A percentile compares a stretch with the other conserved stretches of the same genome.
These are phyloP conservation scores for Obelidium mucronatum DNA, from an alignment of 192 early-diverging fungal genomes.

Conservation along the genomic window DNA sequence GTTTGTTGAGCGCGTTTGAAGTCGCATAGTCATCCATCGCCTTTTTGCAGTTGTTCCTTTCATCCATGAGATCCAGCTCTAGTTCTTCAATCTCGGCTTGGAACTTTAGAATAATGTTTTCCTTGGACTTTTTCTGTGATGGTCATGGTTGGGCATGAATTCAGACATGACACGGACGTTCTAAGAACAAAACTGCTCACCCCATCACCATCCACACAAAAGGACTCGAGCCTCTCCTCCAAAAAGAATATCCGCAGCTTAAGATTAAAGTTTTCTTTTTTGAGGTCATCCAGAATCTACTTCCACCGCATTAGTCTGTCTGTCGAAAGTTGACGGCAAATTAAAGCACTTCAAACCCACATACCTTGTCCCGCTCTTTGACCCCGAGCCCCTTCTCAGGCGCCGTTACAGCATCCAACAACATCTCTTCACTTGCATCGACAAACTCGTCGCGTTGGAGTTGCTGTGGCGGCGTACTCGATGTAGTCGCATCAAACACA, in stretches of 20 bases:
- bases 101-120: constrained; percentile 9
- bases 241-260: constrained; percentile 48
- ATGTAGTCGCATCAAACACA: not conserved
- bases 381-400: not conserved
- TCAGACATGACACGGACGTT: too few relatives aligned
- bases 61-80: constrained; percentile 20
- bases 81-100: constrained; percentile 22
- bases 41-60: not conserved
- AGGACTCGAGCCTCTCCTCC: constrained; percentile 35
- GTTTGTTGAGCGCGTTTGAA: not conserved
- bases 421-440: constrained; percentile 1
- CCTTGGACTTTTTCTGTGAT: constrained; percentile 11
- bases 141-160: too few relatives aligned
- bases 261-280: constrained; percentile 48
- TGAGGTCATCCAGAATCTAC: constrained; percentile 40
- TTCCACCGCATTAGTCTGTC: too few relatives aligned
- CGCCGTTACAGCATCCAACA: not conserved
- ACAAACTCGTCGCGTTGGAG: not conserved
- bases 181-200: too few relatives aligned
- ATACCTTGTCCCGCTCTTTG: constrained; percentile 6
- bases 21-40: not conserved
- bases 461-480: not conserved
- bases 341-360: too few relatives aligned
- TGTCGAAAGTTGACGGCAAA: too few relatives aligned
- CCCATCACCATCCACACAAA: not conserved